Conservation (phyloP, 257 asterid species). For the Fraxinus cuspidata region DNA sequence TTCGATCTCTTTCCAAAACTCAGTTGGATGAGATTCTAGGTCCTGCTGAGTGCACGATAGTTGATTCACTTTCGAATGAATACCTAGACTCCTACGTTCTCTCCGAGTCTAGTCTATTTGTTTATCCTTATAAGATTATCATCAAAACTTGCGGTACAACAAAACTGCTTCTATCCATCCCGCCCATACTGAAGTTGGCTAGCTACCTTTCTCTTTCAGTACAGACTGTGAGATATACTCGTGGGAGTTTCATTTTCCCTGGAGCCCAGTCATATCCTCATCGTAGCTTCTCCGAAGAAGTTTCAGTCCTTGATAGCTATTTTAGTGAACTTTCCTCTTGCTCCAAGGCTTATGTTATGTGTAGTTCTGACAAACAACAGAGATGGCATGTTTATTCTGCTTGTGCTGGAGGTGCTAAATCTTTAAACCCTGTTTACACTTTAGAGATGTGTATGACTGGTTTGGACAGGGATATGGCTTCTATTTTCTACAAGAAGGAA, state of each 20-base stretch:
- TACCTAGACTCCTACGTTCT: slow-evolving; percentile 38
- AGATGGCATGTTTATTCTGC: slow-evolving; percentile 46
- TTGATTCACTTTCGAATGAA: slow-evolving; percentile 36
- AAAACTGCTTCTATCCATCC: slow-evolving; percentile 39
- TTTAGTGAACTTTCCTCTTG: slow-evolving; percentile 34
- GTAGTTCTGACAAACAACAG: slow-evolving; percentile 16
- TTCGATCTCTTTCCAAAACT: slow-evolving; percentile 30
- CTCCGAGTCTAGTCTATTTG: slow-evolving; percentile 43
- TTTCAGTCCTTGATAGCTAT: slow-evolving; percentile 31
- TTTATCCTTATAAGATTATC: slow-evolving; percentile 41
- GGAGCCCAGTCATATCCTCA: slow-evolving; percentile 42
- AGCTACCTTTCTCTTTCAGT: slow-evolving; percentile 30
- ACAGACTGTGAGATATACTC: slow-evolving; percentile 38
- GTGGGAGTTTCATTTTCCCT: slow-evolving; percentile 47
- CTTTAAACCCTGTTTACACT: slow-evolving; percentile 30
- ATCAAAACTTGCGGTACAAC: slow-evolving; percentile 48
- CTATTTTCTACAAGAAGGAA: slow-evolving; percentile 36
- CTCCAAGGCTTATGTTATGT: slow-evolving; percentile 36
- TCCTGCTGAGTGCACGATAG: slow-evolving; percentile 45
- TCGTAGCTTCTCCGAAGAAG: slow-evolving; percentile 39
- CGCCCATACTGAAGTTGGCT: slow-evolving; percentile 38
- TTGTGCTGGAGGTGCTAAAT: slow-evolving; percentile 20
- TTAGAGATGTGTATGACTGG: slow-evolving; percentile 49
- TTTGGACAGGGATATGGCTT: slow-evolving; percentile 37
- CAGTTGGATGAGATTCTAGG: slow-evolving; percentile 42